Base-by-base conservation (phyloP, 2,329 filamentous ascomycete genomes). In the Cryphonectria nitschkei region DNA sequence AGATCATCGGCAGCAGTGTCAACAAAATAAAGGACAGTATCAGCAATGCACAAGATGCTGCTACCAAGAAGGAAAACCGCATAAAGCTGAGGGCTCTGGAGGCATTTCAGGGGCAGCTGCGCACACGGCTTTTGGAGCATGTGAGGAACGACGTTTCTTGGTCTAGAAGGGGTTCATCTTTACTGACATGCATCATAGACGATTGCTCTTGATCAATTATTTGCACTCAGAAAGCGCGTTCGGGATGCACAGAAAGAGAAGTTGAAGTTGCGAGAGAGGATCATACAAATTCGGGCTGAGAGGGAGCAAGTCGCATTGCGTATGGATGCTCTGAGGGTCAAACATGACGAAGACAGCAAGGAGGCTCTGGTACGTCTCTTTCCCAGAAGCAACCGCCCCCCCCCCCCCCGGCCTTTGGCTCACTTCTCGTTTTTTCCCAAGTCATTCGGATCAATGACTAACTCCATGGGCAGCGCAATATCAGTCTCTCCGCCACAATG, bases 261-360 rank as follows among this genome's bases (percentile, higher is more conserved):
- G 76, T 77, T 89, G 3, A 77, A 80, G 0, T 78, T 91, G 26
- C 85, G 89, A 61, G 85, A 89, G 16, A 87, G 90, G 43, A 88
- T 92, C n/a, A 76, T 90, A 39, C 83, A 84, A 1, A 82, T 91
- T 70, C 84, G 87, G 62, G 82, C 83, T 32, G 89, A 91, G 79
- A 82, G 88, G 67, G 88, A 91, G 75, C 85, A 90, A 74, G 85
- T 91, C 9, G 88, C 86, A 6, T 78, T 91, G 26, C 85, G 84
- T 58, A 90, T 89, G 83, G 89, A 92, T 73, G 87, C 87, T 9
- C 81, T 90, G n/a, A 83, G 89, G 61, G 84, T 84, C 50, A 86
- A 84, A 74, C 88, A 91, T 70, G 88, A 90, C 72, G 83, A 80
- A 2, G 85, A 87, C 39, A 86, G 82, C 67, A 84, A 83, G 72